phyloP scores from a whole-genome alignment of 805 yeast genomes.

The Cephaloascus fragrans region DNA sequence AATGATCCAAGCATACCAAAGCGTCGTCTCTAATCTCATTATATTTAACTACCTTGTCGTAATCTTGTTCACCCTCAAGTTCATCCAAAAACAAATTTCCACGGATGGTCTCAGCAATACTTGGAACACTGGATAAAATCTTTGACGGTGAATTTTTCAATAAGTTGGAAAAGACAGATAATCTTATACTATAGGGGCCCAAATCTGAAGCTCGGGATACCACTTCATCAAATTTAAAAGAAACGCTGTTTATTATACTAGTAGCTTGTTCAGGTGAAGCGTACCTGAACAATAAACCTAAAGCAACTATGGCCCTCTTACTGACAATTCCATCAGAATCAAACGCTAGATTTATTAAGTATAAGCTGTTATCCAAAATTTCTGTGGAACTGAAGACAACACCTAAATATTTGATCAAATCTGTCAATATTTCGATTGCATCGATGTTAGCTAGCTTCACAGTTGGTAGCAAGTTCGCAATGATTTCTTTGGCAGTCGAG shows the following conservation, averaged over 20 bases:
- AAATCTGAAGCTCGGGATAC: slow-evolving; percentile 12
- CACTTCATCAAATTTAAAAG: slow-evolving; percentile 4
- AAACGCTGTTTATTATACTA: slow-evolving; percentile 8
- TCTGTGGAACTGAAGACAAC: slow-evolving; percentile 25
- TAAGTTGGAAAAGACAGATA: slow-evolving; percentile 3
- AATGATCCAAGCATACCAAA: slow-evolving; percentile 16
- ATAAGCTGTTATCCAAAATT: slow-evolving; percentile 11
- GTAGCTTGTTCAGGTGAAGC: slow-evolving; percentile 12
- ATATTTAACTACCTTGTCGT: slow-evolving; percentile 27
- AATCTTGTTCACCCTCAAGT: slow-evolving; percentile 22
- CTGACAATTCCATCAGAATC: slow-evolving; percentile 32
- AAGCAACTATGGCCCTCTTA: slow-evolving; percentile 38
- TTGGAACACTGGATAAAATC: not conserved
- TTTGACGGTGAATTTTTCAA: slow-evolving; percentile 4
- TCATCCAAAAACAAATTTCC: slow-evolving; percentile 14
- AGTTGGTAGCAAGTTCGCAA: slow-evolving; percentile 27
- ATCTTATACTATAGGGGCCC: slow-evolving; percentile 1
- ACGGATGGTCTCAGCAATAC: slow-evolving; percentile 11
- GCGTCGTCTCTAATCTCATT: slow-evolving; percentile 45
- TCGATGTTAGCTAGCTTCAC: slow-evolving; percentile 31
- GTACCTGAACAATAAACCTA: slow-evolving; percentile 29
- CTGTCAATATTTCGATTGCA: slow-evolving; percentile 50
- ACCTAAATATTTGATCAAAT: slow-evolving; percentile 42
- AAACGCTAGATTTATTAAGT: slow-evolving; percentile 26
- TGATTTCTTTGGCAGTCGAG: slow-evolving; percentile 16